Percentiles rank a stretch among this genome's conserved stretches.
phyloP scores from a whole-genome alignment of 75 land plant species.

The Larix kaempferi region DNA sequence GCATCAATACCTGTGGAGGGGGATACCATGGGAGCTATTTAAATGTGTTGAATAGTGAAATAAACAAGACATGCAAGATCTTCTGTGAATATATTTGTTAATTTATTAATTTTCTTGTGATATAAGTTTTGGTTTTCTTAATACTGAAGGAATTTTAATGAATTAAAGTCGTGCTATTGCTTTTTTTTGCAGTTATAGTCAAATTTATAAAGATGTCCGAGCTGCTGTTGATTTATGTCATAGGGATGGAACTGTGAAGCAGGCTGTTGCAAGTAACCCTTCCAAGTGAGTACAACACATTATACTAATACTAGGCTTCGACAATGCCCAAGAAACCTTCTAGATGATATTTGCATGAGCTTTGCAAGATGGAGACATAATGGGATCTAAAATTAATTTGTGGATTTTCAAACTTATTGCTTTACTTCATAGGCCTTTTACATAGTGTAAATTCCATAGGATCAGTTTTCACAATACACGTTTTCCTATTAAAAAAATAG shows the following conservation, averaged over 20 bases:
- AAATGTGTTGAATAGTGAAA: not conserved
- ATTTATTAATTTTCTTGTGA: not conserved
- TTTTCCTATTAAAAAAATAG: no score
- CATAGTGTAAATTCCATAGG: no score
- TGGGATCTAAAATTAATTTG: not conserved
- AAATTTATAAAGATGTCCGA: conserved; percentile 87
- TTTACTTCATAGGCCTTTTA: not conserved
- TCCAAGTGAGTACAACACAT: conserved; percentile 41
- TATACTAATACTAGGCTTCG: not conserved
- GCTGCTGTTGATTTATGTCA: conserved; percentile 98
- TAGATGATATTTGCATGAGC: not conserved
- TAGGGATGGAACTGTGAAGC: conserved; percentile 96
- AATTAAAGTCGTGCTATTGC: not conserved
- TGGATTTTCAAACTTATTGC: not conserved
- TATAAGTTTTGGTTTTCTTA: not conserved
- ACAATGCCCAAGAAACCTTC: not conserved
- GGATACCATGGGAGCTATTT: not conserved
- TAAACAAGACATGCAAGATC: not conserved
- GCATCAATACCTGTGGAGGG: not conserved
- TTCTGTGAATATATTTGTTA: not conserved
- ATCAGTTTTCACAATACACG: no score
- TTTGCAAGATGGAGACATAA: not conserved
- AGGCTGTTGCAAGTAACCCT: conserved; percentile 92
- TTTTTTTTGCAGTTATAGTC: conserved; percentile 56
- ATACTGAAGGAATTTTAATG: not conserved